Evolutionary conservation across 164 flowering plant genomes (phyloP), one percentile per base, ranked within the genome.

Genomic region (Warburgia ugandensis): DNA sequence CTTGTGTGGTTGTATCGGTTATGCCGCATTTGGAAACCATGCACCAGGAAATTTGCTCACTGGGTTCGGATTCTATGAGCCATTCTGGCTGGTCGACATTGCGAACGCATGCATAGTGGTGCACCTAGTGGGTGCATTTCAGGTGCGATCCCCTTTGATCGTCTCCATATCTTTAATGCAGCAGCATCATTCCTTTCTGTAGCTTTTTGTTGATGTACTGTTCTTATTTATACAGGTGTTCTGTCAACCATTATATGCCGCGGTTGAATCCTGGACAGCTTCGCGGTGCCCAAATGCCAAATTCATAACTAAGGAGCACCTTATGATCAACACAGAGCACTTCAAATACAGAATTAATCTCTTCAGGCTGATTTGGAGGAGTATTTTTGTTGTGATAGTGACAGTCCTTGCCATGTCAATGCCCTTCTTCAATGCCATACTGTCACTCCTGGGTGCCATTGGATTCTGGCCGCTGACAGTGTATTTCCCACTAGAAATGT

Each of bases 401-500:
- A 72, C 97, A 0, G 59, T 80, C 6, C 1, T 86, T 0, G 97
- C 97, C 13, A 86, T 90, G 94, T 65, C 76, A 7, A 70, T 84
- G 38, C 97, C 97, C 0, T 90, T 86, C 78, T 90, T 86, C 80
- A 86, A 90, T 33, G 80, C 74, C 45, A 59, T 90, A 56, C 41
- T 86, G 43, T 88, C 90, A 0, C 56, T 90, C 26, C 44, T 90
- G 1, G 97, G 97, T 3, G 87, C 95, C 2, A 65, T 68, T 1
- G 72, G 87, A 0, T 90, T 86, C 45, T 90, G 78, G 72, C 95
- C 97, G 0, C 57, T 90, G 39, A 86, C 97, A 0, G 95, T 86
- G 5, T 89, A 86, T 52, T 89, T 89, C 48, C 97, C 97, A 0
- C 59, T 81, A 12, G 97, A 86, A 64, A 90, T 90, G 94, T 69